These are phyloP conservation scores for Didymella keratinophila DNA, from an alignment of 2,329 filamentous ascomycete genomes.

Conservation along the genomic window DNA sequence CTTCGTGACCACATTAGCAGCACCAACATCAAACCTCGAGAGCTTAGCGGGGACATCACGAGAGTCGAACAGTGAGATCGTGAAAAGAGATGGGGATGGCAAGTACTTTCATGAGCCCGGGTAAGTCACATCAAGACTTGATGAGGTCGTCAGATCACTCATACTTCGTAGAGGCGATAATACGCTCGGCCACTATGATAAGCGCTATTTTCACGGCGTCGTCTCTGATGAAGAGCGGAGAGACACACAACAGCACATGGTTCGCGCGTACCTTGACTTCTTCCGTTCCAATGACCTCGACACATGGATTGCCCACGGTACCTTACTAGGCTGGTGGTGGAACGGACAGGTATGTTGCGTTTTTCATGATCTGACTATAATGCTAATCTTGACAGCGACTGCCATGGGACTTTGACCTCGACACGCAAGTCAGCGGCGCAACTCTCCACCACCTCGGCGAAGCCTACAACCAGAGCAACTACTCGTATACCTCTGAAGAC, in stretches of 20 bases:
- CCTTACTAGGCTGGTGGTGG: slow-evolving; percentile 90
- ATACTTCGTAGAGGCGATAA: slow-evolving; percentile 52
- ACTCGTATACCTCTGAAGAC: slow-evolving; percentile 52
- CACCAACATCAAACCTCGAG: slow-evolving; percentile 25
- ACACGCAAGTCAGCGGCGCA: slow-evolving; percentile 75
- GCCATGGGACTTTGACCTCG: slow-evolving; percentile 86
- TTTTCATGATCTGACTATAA: background rate
- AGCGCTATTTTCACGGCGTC: slow-evolving; percentile 70
- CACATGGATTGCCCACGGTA: slow-evolving; percentile 88
- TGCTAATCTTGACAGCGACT: slow-evolving; percentile 63
- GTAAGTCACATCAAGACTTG: slow-evolving; percentile 32
- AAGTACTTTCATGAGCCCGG: slow-evolving; percentile 53
- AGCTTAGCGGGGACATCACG: background rate
- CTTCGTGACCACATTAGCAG: slow-evolving; percentile 29
- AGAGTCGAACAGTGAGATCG: slow-evolving; percentile 3
- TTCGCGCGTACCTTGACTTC: slow-evolving; percentile 75
- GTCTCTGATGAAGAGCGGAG: slow-evolving; percentile 72
- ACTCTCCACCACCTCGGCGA: slow-evolving; percentile 72
- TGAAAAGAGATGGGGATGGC: slow-evolving; percentile 25
- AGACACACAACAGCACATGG: slow-evolving; percentile 72
- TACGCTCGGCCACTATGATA: slow-evolving; percentile 76
- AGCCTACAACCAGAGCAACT: slow-evolving; percentile 72
- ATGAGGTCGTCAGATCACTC: slow-evolving; percentile 13
- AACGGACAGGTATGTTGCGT: slow-evolving; percentile 64
- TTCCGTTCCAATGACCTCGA: slow-evolving; percentile 72